phyloP scores from a whole-genome alignment of 148 eudicot species.

The Limonium bicolor region DNA sequence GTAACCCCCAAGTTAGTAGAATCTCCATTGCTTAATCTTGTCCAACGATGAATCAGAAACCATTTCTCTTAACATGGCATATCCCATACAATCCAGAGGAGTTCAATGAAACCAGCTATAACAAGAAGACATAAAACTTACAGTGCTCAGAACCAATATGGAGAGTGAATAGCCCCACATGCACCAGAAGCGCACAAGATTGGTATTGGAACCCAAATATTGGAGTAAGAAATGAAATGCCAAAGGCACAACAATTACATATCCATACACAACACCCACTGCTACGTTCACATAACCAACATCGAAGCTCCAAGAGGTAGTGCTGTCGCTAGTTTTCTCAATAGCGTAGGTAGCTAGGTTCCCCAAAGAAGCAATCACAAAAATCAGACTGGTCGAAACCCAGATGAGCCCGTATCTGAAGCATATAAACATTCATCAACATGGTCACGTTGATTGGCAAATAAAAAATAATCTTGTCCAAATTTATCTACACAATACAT shows the following conservation, averaged over 20 bases:
- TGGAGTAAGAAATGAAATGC: conserved; percentile 82
- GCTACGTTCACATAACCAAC: conserved; percentile 72
- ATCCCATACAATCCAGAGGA: no score
- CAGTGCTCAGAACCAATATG: conserved; percentile 58
- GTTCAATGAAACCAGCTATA: no score
- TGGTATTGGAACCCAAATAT: conserved; percentile 71
- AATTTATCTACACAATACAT: no score
- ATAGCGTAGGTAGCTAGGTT: conserved; percentile 78
- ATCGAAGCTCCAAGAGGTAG: conserved; percentile 66
- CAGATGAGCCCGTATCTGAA: conserved; percentile 90
- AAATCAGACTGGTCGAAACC: conserved; percentile 76
- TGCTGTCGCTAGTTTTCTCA: conserved; percentile 25
- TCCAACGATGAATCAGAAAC: no score
- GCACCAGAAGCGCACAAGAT: conserved; percentile 95
- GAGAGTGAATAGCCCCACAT: conserved; percentile 99
- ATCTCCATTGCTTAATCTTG: no score
- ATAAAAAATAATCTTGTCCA: no score
- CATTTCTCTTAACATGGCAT: no score
- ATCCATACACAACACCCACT: conserved; percentile 58
- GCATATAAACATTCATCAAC: conserved; percentile 6
- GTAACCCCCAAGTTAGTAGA: no score
- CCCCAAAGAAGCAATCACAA: conserved; percentile 72
- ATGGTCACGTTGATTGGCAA: no score
- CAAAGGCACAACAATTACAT: conserved; percentile 71
- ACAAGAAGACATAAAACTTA: no score